These are phyloP conservation scores for Strigomonas culicis DNA, from an alignment of 208 protist genomes.

Conservation along the genomic window DNA sequence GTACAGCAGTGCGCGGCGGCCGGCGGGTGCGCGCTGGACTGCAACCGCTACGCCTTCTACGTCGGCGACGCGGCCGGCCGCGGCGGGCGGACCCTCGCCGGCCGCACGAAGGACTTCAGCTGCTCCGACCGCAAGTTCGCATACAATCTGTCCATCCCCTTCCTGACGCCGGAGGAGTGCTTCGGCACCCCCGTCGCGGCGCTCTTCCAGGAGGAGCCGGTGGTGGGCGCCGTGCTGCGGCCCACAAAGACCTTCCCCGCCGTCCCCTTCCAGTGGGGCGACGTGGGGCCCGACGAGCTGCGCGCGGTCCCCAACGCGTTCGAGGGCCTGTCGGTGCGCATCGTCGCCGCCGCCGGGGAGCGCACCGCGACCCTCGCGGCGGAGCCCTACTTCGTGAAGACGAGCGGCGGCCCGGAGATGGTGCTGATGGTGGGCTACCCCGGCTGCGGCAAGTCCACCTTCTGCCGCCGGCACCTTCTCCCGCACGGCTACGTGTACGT, in stretches of 20 bases:
- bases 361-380: slow-evolving; percentile 11
- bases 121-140: slow-evolving; percentile 91
- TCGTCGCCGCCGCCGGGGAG: slow-evolving; percentile 19
- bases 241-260: background rate
- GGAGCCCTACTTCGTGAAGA: slow-evolving; percentile 17
- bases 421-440: slow-evolving; percentile 86
- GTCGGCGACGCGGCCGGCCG: slow-evolving; percentile 93
- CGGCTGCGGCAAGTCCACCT: slow-evolving; percentile 89
- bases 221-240: background rate
- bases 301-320: slow-evolving; percentile 39
- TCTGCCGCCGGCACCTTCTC: slow-evolving; percentile 75
- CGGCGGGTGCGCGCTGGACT: slow-evolving; percentile 9
- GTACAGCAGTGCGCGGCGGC: slow-evolving; percentile 20
- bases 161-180: slow-evolving; percentile 90
- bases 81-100: slow-evolving; percentile 36
- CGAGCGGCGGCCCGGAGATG: slow-evolving; percentile 57
- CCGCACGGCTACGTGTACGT: slow-evolving; percentile 76
- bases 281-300: slow-evolving; percentile 45
- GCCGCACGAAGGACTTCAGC: slow-evolving; percentile 90
- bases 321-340: slow-evolving; percentile 24
- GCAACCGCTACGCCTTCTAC: slow-evolving; percentile 69
- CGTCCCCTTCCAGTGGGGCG: slow-evolving; percentile 39
- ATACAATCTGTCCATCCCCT: slow-evolving; percentile 74
- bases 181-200: slow-evolving; percentile 31
- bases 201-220: slow-evolving; percentile 19